A percentile compares a stretch with the other conserved stretches of the same genome.
These are phyloP conservation scores for Paraphoma chrysanthemicola DNA, from an alignment of 2,329 filamentous ascomycete species.

Conservation along the genomic window DNA sequence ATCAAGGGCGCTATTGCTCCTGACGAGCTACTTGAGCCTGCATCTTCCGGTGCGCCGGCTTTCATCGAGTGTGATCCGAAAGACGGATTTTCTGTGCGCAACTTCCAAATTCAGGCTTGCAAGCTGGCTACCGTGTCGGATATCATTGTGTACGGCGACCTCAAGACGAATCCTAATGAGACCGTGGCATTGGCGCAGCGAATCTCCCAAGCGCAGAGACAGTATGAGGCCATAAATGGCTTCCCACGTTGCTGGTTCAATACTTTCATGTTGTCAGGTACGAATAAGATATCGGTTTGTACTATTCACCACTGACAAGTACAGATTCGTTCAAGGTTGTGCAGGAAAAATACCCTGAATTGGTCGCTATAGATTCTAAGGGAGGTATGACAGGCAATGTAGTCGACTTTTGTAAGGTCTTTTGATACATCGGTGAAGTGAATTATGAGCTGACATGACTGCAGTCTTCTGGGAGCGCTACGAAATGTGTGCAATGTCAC, in stretches of 20 bases:
- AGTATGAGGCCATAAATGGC: slow-evolving; percentile 71
- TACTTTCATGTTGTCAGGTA: slow-evolving; percentile 77
- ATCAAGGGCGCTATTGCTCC: slow-evolving; percentile 88
- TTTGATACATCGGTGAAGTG: not conserved
- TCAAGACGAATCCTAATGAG: slow-evolving; percentile 66
- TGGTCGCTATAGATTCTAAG: slow-evolving; percentile 77
- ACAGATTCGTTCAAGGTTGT: slow-evolving; percentile 56
- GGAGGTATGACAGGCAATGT: slow-evolving; percentile 78
- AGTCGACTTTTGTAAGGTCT: slow-evolving; percentile 76
- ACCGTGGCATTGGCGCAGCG: slow-evolving; percentile 68
- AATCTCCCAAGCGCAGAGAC: slow-evolving; percentile 77
- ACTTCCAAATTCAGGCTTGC: slow-evolving; percentile 94
- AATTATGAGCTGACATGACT: not conserved
- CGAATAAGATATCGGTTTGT: slow-evolving; percentile 29
- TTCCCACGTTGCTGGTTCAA: slow-evolving; percentile 71
- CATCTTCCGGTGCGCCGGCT: slow-evolving; percentile 57
- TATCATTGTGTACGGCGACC: slow-evolving; percentile 88
- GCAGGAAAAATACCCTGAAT: slow-evolving; percentile 70
- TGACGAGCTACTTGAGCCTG: slow-evolving; percentile 73
- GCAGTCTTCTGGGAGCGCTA: slow-evolving; percentile 78
- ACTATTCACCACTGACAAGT: slow-evolving; percentile 13
- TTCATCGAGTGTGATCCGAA: slow-evolving; percentile 86
- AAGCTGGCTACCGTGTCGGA: slow-evolving; percentile 90
- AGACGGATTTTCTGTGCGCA: slow-evolving; percentile 93
- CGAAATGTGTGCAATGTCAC: slow-evolving; percentile 95